Evolutionary conservation across 768 basidiomycete species (phyloP).

Genomic region (Russula dissimulans): DNA sequence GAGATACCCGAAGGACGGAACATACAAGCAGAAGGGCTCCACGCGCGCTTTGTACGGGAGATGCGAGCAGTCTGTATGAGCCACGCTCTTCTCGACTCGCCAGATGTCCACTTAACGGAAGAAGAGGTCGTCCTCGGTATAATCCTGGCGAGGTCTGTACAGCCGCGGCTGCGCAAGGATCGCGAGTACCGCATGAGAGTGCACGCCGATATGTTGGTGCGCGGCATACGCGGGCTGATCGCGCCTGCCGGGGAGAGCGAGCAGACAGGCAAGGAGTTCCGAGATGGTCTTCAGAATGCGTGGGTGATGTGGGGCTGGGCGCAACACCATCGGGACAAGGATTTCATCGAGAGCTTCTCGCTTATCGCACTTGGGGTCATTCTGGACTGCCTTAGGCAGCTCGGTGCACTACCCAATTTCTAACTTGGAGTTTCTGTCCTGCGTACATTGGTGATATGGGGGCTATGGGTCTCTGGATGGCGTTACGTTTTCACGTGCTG

Average conservation of each 20-base stretch:
- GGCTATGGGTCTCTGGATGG: too few species aligned
- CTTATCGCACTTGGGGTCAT: constrained; percentile 44
- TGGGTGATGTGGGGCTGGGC: constrained; percentile 63
- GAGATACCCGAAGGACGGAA: constrained; percentile 31
- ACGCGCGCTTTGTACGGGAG: constrained; percentile 51
- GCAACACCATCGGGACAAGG: constrained; percentile 27
- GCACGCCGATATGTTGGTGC: constrained; percentile 46
- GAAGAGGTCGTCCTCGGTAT: constrained; percentile 72
- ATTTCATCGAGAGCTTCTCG: constrained; percentile 49
- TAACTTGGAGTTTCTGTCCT: not conserved
- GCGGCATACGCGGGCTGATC: constrained; percentile 32
- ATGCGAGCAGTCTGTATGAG: constrained; percentile 59
- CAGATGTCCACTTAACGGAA: constrained; percentile 49
- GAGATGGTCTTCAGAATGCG: constrained; percentile 28
- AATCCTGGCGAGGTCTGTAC: constrained; percentile 60
- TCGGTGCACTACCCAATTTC: not conserved
- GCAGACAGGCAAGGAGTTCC: not conserved
- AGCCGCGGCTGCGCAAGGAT: constrained; percentile 49
- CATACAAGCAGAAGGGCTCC: constrained; percentile 25
- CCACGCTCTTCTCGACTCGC: constrained; percentile 51
- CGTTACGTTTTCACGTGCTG: too few species aligned
- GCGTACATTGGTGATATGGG: too few species aligned
- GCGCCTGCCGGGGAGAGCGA: too few species aligned
- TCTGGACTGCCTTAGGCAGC: constrained; percentile 1
- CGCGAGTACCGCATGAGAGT: constrained; percentile 54